A percentile compares a stretch with the other conserved stretches of the same genome.
These are phyloP conservation scores for Caryopteris hybrid DNA, from an alignment of 305 asterid genomes.

Conservation along the genomic window DNA sequence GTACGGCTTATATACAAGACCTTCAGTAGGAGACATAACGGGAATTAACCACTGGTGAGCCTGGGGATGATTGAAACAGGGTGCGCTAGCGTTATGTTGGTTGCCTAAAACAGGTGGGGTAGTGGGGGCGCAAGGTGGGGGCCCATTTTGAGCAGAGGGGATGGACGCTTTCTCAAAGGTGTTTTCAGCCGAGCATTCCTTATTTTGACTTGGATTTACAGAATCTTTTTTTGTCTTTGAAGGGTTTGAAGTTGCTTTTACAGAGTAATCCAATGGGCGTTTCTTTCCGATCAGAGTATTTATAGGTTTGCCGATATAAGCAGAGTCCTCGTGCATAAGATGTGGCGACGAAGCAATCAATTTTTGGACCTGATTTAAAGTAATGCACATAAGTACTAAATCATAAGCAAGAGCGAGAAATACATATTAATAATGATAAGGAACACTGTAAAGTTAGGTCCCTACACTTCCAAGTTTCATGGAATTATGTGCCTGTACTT, in stretches of 20 bases:
- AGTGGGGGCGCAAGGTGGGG: conserved; percentile 28
- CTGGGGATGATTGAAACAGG: conserved; percentile 48
- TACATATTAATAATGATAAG: not conserved
- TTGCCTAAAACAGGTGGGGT: conserved; percentile 21
- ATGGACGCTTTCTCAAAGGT: conserved; percentile 37
- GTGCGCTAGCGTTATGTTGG: conserved; percentile 27
- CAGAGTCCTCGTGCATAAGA: conserved; percentile 46
- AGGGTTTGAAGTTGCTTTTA: conserved; percentile 29
- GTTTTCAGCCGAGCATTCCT: conserved; percentile 68
- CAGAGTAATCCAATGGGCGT: conserved; percentile 36
- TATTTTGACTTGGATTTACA: conserved; percentile 35
- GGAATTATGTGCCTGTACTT: too few relatives aligned
- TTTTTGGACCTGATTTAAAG: conserved; percentile 63
- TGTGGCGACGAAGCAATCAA: conserved; percentile 63
- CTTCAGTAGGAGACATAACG: conserved; percentile 90
- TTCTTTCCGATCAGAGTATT: conserved; percentile 38
- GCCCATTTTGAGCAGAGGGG: conserved; percentile 41
- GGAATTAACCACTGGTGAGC: conserved; percentile 86
- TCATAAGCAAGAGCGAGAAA: not conserved
- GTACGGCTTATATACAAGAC: conserved; percentile 79
- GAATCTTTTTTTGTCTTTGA: conserved; percentile 34
- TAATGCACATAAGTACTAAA: not conserved
- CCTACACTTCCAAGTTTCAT: too few relatives aligned
- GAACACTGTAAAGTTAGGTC: too few relatives aligned
- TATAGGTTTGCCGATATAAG: conserved; percentile 37